phyloP scores from a whole-genome alignment of 1,284 basidiomycete species.

The Salmacisia buchloeana region DNA sequence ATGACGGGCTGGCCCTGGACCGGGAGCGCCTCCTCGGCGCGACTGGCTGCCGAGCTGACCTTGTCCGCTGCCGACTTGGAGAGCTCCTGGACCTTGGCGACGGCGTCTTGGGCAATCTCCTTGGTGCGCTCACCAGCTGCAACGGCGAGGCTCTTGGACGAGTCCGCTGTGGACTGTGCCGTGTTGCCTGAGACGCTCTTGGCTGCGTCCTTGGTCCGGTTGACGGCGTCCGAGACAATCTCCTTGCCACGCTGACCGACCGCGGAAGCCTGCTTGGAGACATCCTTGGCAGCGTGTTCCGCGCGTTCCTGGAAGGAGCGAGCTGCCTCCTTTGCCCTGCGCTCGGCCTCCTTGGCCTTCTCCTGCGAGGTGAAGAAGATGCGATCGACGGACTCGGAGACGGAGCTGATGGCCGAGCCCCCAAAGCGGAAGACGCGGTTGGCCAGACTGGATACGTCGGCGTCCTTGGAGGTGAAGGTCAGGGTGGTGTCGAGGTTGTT shows the following conservation, averaged over 20 bases:
- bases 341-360: constrained; percentile 23
- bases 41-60: background rate
- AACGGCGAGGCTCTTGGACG: constrained; percentile 2
- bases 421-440: constrained; percentile 4
- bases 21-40: constrained; percentile 21
- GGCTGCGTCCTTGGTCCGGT: constrained; percentile 41
- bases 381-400: constrained; percentile 6
- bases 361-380: constrained; percentile 27
- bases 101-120: constrained; percentile 56
- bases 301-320: constrained; percentile 22
- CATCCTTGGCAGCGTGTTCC: constrained; percentile 32
- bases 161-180: background rate
- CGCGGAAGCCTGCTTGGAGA: constrained; percentile 34
- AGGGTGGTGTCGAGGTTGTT: constrained; percentile 40
- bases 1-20: constrained; percentile 29
- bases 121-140: constrained; percentile 31
- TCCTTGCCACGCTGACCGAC: constrained; percentile 20
- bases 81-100: constrained; percentile 27
- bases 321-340: constrained; percentile 27
- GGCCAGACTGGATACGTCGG: constrained; percentile 12
- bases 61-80: background rate
- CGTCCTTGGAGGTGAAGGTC: constrained; percentile 12
- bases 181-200: constrained; percentile 16
- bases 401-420: background rate
- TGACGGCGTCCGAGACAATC: background rate